Base-by-base conservation (phyloP, 352 stramenopile species). In the Globisporangium paddicum region DNA sequence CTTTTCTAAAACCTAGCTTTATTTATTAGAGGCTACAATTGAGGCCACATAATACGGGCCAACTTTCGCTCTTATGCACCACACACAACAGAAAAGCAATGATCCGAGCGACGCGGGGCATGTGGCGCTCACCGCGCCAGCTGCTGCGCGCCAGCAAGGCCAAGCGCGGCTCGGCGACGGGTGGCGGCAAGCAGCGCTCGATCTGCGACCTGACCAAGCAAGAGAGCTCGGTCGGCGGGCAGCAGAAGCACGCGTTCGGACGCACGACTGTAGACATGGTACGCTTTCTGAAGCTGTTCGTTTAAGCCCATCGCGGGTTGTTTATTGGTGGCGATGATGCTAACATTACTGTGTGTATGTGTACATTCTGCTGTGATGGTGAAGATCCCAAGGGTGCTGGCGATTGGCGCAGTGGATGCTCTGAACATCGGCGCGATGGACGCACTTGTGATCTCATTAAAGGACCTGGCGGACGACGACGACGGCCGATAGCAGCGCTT, bases 401-500 rank as follows among this genome's bases (percentile, higher is more conserved):
- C 62, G 37, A 63, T 77, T 13, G 60, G 69, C 13, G 63, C 60
- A 0, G 32, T 66, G 28, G 69, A 64, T 2, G 42, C 85, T 30
- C 58, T 79, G 21, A 60, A 81, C 50, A 61, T 76, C 16, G 68
- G 73, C 28, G 58, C 70, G 23, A 62, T 85, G 28, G 70, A 87
- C 49, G 76, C 64, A n/a, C 56, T 85, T 26, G 64, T 71, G 18
- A 25, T 75, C 18, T 56, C 75, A 30, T 30, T 78, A 30, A 75
- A 74, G 46, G 60, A 65, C 16, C 59, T 90, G 35, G 62, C 64
- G 11, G 80, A 89, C 28, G 80, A 89, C 60, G 80, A 90, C 49
- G 80, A 90, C 51, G 80, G 80, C 18, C 80, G 80, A 90, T 90
- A 88, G 72, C 45, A 46, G 76, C 62, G 55, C 52, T 21, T 42